Percentiles rank a stretch among this genome's conserved stretches.
These are phyloP conservation scores for Bipolaris victoriae DNA, from an alignment of 2,329 filamentous ascomycete genomes.

Conservation along the genomic window DNA sequence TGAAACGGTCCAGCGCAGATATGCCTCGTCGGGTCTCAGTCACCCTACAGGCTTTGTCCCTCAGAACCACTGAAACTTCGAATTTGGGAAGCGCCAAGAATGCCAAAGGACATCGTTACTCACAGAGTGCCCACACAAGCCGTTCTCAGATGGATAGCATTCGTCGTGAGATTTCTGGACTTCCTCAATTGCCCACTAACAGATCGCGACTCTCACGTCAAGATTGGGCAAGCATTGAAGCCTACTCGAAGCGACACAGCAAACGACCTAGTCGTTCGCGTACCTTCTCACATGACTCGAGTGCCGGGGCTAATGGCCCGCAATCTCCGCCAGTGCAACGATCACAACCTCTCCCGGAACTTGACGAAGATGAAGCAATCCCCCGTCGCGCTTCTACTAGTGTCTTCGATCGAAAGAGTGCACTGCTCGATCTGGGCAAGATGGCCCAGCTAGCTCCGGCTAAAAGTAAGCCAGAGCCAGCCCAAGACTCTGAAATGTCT, in stretches of 20 bases:
- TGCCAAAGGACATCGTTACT: constrained; percentile 17
- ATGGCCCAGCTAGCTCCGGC: constrained; percentile 16
- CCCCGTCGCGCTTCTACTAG: constrained; percentile 46
- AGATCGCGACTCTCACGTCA: constrained; percentile 43
- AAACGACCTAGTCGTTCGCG: constrained; percentile 30
- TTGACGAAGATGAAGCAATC: constrained; percentile 44
- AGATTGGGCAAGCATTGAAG: constrained; percentile 45
- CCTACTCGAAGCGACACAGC: constrained; percentile 38
- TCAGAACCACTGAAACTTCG: constrained; percentile 22
- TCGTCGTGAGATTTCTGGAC: constrained; percentile 37
- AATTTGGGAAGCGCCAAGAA: constrained; percentile 15
- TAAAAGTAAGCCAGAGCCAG: constrained; percentile 18
- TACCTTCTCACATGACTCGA: constrained; percentile 23
- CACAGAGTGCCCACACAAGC: constrained; percentile 21
- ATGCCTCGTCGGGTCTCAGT: constrained; percentile 32
- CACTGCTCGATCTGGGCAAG: constrained; percentile 35
- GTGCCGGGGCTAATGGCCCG: constrained; percentile 13
- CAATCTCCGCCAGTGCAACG: constrained; percentile 32
- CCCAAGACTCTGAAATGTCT: not conserved
- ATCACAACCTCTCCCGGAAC: constrained; percentile 40
- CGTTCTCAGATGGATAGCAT: constrained; percentile 36
- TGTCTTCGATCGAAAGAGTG: constrained; percentile 43
- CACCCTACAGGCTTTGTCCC: constrained; percentile 29
- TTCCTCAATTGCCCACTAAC: constrained; percentile 39
- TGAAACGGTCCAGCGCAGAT: constrained; percentile 35